Evolutionary conservation across 73 alveolate species (phyloP), one percentile per base, ranked within the genome.

Genomic region (Paramecium sonneborni): DNA sequence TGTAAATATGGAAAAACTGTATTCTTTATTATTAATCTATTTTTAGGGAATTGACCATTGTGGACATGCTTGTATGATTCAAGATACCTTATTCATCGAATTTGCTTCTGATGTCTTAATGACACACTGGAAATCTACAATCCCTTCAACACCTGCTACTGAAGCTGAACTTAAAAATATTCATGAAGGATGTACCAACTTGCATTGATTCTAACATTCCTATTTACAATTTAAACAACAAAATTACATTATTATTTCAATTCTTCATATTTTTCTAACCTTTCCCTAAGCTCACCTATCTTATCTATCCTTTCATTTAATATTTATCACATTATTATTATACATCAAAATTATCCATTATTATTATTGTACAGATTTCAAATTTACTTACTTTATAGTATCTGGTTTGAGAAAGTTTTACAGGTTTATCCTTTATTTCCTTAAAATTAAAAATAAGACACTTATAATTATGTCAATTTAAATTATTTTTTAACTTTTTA

Each of bases 51-150:
- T 69, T 21, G 94, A 88, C 12, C 70, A 88, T 56, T 88, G 94
- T 44, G 84, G 79, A 3, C 94, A 88, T 69, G 70, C 94, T n/a
- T 88, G 91, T 37, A 69, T 88, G 69, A 88, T 88, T 68, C 9
- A 70, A 38, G 94, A 88, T 76, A 57, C 90, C 1, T 20, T 43
- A 11, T 24, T 79, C 18, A 62, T 79, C 1, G 90, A 46, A 44
- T 79, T 79, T 34, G 69, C 55, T 38, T 74, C 90, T 79, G 90
- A 44, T 41, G 86, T 72, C 3, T 5, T 72, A 35, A 28, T n/a
- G 6, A 14, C 55, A n/a, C 23, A 38, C n/a, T 32, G 57, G 57
- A 72, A 32, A 35, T 72, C 86, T 34, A 12, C 67, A 7, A 72
- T 72, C 3, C 3, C 86, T 1, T 15, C 3, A 72, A 72, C 86